phyloP scores from a whole-genome alignment of 495 filamentous ascomycete species.

The Podospora didyma region DNA sequence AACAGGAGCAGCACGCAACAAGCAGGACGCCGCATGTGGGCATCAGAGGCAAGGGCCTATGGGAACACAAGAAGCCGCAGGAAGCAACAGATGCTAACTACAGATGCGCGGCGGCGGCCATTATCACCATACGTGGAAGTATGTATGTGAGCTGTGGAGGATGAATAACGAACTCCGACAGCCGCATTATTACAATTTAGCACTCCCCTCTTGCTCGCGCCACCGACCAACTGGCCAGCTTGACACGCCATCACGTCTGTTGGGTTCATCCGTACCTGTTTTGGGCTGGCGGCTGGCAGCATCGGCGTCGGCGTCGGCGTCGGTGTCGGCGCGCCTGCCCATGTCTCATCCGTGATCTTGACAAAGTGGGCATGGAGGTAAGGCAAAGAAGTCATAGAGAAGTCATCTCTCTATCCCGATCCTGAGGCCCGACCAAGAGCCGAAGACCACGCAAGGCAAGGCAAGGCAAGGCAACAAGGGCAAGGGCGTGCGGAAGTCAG shows the following conservation, averaged over 20 bases:
- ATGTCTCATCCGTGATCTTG: neutral
- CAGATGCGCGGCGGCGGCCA: too few species aligned
- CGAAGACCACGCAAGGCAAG: neutral
- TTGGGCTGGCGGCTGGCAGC: neutral
- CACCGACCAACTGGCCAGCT: neutral
- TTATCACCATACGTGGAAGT: too few species aligned
- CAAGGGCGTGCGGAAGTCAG: neutral
- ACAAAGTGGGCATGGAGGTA: neutral
- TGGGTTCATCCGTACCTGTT: neutral
- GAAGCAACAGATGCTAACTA: too few species aligned
- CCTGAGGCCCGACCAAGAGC: neutral
- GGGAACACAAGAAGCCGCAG: too few species aligned
- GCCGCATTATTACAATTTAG: neutral
- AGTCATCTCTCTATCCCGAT: neutral
- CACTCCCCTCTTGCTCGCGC: neutral
- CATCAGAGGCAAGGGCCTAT: neutral
- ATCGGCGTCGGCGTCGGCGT: too few species aligned
- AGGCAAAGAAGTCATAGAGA: neutral
- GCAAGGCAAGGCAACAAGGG: neutral
- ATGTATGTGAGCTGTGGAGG: too few species aligned
- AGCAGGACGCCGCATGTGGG: slow-evolving; percentile 7
- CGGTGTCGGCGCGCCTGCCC: too few species aligned
- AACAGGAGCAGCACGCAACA: neutral
- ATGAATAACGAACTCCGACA: neutral
- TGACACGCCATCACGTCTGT: neutral